Conservation (phyloP, 2,329 filamentous ascomycete genomes). For the Ophiostoma perfectum region DNA sequence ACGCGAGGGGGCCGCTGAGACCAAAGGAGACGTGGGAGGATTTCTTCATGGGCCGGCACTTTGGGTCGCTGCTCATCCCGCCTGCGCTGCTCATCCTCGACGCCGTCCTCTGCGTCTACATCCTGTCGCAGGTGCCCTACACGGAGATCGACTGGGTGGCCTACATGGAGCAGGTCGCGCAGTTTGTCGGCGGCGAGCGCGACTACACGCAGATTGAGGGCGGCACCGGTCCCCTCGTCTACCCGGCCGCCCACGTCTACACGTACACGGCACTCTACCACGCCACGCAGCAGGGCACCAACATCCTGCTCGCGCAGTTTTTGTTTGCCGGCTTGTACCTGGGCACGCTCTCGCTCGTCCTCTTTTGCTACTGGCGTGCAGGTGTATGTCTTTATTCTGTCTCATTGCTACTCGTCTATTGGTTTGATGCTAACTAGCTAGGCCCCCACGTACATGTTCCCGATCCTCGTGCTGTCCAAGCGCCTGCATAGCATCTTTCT, state of each 20-base stretch:
- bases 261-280: constrained; percentile 76
- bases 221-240: constrained; percentile 87
- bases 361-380: constrained; percentile 73
- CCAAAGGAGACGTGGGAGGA: constrained; percentile 30
- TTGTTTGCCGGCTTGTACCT: constrained; percentile 80
- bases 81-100: constrained; percentile 65
- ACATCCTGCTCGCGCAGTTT: constrained; percentile 76
- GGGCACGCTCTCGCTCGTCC: constrained; percentile 65
- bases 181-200: constrained; percentile 76
- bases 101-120: constrained; percentile 61
- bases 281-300: constrained; percentile 66
- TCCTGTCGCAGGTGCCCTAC: constrained; percentile 81
- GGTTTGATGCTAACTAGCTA: constrained; percentile 32
- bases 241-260: constrained; percentile 90
- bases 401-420: not conserved
- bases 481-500: constrained; percentile 90
- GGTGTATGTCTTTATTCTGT: constrained; percentile 44
- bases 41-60: constrained; percentile 45
- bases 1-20: constrained; percentile 29
- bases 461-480: constrained; percentile 82
- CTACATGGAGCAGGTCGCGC: constrained; percentile 88
- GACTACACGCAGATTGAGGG: constrained; percentile 84
- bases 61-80: constrained; percentile 47
- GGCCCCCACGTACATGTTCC: constrained; percentile 82
- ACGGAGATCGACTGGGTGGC: constrained; percentile 98